A percentile compares a stretch with the other conserved stretches of the same genome.
These are phyloP conservation scores for Ustilago shanxiensis DNA, from an alignment of 1,284 basidiomycete species.

Conservation along the genomic window DNA sequence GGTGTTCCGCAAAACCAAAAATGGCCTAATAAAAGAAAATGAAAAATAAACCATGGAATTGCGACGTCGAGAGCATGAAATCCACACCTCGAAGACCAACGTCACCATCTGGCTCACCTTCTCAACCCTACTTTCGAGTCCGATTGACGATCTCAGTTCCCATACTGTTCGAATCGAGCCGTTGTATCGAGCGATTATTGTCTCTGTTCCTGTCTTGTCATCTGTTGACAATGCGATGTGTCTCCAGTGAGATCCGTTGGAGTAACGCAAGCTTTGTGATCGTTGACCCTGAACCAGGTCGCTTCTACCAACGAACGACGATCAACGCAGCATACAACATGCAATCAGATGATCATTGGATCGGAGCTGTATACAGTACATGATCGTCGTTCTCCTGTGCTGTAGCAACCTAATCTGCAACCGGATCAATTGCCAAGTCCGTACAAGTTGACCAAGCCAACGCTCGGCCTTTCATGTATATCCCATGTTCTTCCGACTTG, in stretches of 20 bases:
- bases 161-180: no score
- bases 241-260: not conserved
- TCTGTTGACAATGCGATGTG: not conserved
- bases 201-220: no score
- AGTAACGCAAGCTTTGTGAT: not conserved
- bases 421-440: not conserved
- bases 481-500: not conserved
- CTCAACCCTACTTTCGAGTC: not conserved
- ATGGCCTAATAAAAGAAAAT: no score
- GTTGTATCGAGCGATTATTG: no score
- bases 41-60: conserved; percentile 9
- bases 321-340: no score
- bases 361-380: not conserved
- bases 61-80: conserved; percentile 19
- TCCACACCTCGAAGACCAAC: not conserved
- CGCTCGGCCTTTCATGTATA: not conserved
- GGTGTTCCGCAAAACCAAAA: no score
- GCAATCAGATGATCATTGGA: not conserved
- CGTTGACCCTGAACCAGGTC: no score
- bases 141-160: no score
- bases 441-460: not conserved
- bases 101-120: not conserved
- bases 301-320: no score
- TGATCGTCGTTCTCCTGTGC: not conserved
- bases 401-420: not conserved